phyloP scores from a whole-genome alignment of 2,329 filamentous ascomycete genomes.

The Alternaria hordeiaustralica region DNA sequence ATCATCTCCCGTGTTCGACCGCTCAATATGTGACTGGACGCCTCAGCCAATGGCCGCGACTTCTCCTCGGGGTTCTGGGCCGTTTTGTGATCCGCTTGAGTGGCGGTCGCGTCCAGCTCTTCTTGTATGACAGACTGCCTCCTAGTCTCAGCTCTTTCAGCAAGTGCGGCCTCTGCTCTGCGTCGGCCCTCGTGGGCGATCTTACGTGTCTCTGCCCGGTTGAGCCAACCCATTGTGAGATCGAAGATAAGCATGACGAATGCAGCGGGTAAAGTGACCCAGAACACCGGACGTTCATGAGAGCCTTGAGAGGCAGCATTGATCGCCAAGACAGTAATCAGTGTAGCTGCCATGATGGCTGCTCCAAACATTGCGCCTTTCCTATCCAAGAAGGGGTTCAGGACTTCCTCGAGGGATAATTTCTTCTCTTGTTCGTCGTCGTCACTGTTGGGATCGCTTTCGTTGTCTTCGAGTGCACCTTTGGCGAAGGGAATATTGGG shows the following conservation, averaged over 20 bases:
- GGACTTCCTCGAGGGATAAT: constrained; percentile 72
- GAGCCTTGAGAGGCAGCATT: constrained; percentile 65
- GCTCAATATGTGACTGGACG: constrained; percentile 3
- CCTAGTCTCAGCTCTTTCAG: constrained; percentile 41
- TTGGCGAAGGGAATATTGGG: constrained; percentile 73
- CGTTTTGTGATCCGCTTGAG: not conserved
- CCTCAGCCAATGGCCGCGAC: not conserved
- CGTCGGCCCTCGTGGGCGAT: constrained; percentile 65
- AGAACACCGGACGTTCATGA: constrained; percentile 67
- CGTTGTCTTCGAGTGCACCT: constrained; percentile 61
- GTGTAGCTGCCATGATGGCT: constrained; percentile 69
- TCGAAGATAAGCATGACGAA: constrained; percentile 74
- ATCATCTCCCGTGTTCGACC: constrained; percentile 1
- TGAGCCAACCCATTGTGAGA: constrained; percentile 66
- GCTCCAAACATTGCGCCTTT: constrained; percentile 69
- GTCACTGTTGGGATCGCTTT: constrained; percentile 53
- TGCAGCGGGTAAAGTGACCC: constrained; percentile 72
- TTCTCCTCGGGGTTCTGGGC: constrained; percentile 18
- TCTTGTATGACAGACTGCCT: constrained; percentile 21
- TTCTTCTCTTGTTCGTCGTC: constrained; percentile 59
- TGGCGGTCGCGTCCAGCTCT: constrained; percentile 11
- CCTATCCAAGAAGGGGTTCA: constrained; percentile 77
- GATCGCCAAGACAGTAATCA: constrained; percentile 69
- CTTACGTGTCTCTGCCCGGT: constrained; percentile 67
- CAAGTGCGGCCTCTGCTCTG: constrained; percentile 55